Base-by-base conservation (phyloP, 1,284 basidiomycete species). In the Kwoniella shivajii region DNA sequence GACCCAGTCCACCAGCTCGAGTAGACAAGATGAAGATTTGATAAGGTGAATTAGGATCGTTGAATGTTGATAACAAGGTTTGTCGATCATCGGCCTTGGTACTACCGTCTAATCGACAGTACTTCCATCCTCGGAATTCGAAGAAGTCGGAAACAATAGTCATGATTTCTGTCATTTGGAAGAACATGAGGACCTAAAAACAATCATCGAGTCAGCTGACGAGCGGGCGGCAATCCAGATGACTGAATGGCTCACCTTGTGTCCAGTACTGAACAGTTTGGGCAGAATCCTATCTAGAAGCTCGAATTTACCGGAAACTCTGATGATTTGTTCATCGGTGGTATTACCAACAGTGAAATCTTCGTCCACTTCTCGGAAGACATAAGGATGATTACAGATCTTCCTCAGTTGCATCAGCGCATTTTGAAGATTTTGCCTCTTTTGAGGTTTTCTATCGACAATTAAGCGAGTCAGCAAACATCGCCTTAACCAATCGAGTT, bases 161-260 rank as follows among this genome's bases (percentile, higher is more conserved):
- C 95, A 99, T 98, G 74, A 98, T 93, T 70, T 93, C 86, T 7
- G 95, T 98, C 95, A 98, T 98, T 79, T 99, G 95, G 88, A 98
- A 98, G 86, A 98, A 98, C 74, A 99, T 97, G 60, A 99, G 86
- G 33, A 74, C 75, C 69, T 73, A 54, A 13, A 22, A 22, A 34
- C n/a, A 30, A 30, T 16, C 2, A 27, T 11, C 3, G 36, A 16
- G 26, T 48, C 33, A 42, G 42, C 36, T 27, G 4, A 39, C 22
- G 3, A 26, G 14, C 3, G 20, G 29, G 9, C 27, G 22, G 37
- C 36, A 31, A 10, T 26, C 24, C 11, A 31, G 24, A 11, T 18
- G 13, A 22, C 13, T 1, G 29, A 1, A 7, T 24, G 24, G 64
- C 65, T 57, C 69, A 94, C 92, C 74, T 94, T 87, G 81, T 99